Percentiles rank a stretch among this genome's conserved stretches.
Evolutionary conservation across 192 early-diverging fungal species (phyloP).

Genomic region (Backusella westeae): DNA sequence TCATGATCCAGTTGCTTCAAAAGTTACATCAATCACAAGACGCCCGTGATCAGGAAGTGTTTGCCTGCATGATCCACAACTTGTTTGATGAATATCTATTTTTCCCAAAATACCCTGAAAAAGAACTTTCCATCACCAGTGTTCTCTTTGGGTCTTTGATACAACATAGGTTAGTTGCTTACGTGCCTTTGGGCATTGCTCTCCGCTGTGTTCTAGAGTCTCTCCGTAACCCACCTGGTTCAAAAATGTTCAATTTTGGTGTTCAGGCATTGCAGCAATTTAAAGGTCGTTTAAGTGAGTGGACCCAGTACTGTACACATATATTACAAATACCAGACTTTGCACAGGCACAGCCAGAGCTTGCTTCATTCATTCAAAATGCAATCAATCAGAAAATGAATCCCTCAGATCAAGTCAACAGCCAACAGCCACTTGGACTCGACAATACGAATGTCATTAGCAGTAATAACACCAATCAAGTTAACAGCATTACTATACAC

Average conservation of each 20-base stretch:
- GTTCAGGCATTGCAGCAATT: constrained; percentile 82
- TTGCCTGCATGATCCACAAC: constrained; percentile 86
- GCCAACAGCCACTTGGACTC: background rate
- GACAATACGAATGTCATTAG: background rate
- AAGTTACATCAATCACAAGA: constrained; percentile 74
- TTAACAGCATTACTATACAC: background rate
- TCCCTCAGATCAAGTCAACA: constrained; percentile 23
- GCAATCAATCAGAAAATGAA: background rate
- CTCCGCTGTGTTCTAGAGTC: constrained; percentile 87
- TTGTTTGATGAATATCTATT: constrained; percentile 96
- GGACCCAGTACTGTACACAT: constrained; percentile 86
- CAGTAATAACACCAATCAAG: background rate
- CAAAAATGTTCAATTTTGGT: constrained; percentile 90
- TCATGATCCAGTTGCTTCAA: constrained; percentile 82
- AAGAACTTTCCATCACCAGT: constrained; percentile 84
- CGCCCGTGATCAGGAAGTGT: constrained; percentile 76
- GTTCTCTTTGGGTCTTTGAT: constrained; percentile 88
- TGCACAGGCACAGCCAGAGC: constrained; percentile 70
- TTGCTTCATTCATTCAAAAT: constrained; percentile 59
- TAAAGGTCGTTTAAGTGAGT: constrained; percentile 76
- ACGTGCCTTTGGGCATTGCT: constrained; percentile 74
- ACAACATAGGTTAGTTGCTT: constrained; percentile 82
- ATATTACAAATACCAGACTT: constrained; percentile 83
- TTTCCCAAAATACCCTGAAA: constrained; percentile 92
- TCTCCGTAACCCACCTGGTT: constrained; percentile 68